Percentiles rank a stretch among this genome's conserved stretches.
Evolutionary conservation across 345 rosid genomes (phyloP).

Genomic region (Salix viminalis): DNA sequence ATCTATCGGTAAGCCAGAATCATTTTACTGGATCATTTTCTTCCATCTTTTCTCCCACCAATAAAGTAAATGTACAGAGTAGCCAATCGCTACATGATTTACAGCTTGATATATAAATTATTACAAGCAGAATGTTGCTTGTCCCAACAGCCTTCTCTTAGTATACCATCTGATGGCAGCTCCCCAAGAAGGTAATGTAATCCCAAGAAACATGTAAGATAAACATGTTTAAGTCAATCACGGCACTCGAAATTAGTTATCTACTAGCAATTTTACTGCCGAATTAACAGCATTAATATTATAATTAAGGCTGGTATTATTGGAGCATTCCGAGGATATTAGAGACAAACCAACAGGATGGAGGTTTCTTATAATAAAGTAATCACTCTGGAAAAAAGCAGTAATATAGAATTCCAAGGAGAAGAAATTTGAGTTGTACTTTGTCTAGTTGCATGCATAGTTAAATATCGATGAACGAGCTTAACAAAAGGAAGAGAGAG

Average conservation of each 20-base stretch:
- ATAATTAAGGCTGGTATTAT: background rate
- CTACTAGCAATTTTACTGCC: background rate
- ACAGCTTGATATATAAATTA: too few species aligned
- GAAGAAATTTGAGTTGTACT: constrained; percentile 29
- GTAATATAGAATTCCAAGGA: constrained; percentile 21
- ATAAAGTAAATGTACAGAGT: too few species aligned
- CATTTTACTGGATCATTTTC: too few species aligned
- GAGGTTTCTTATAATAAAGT: constrained; percentile 34
- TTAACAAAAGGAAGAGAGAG: constrained; percentile 65
- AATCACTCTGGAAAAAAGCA: constrained; percentile 33
- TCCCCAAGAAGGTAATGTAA: constrained; percentile 8
- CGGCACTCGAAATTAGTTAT: background rate
- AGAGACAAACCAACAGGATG: constrained; percentile 21
- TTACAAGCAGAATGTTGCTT: background rate
- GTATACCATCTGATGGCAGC: background rate
- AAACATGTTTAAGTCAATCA: constrained; percentile 14
- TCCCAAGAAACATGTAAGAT: constrained; percentile 17
- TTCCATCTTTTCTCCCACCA: too few species aligned
- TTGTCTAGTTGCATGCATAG: constrained; percentile 31
- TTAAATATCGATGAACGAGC: constrained; percentile 39
- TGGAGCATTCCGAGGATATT: constrained; percentile 19
- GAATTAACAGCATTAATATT: background rate
- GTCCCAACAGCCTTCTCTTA: background rate
- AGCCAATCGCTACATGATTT: too few species aligned
- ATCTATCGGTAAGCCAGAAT: too few species aligned